A percentile compares a stretch with the other conserved stretches of the same genome.
phyloP scores from a whole-genome alignment of 2,329 filamentous ascomycete species.

The Phialophora expanda region DNA sequence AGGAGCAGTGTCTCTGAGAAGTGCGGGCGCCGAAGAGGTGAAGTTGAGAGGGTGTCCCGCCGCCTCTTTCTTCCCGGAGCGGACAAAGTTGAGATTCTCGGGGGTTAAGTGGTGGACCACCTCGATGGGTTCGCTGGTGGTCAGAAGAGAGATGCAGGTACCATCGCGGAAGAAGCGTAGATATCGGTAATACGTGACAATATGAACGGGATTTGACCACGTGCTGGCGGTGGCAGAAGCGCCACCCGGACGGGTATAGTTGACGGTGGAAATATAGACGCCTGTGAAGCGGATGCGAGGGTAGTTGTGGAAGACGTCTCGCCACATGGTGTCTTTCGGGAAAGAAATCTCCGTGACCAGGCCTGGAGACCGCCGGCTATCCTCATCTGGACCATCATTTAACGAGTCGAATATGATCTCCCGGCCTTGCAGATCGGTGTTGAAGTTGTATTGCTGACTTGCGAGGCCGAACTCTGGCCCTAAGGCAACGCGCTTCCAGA shows the following conservation, averaged over 20 bases:
- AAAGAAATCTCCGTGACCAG: conserved; percentile 34
- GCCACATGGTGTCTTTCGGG: conserved; percentile 52
- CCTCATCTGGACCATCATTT: conserved; percentile 42
- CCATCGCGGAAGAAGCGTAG: conserved; percentile 94
- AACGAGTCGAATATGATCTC: conserved; percentile 31
- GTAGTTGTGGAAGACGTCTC: conserved; percentile 75
- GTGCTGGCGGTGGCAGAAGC: conserved; percentile 71
- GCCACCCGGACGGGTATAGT: conserved; percentile 86
- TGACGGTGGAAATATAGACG: conserved; percentile 94
- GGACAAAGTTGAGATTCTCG: conserved; percentile 62
- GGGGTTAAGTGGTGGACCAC: conserved; percentile 83
- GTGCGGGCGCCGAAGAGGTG: conserved; percentile 27
- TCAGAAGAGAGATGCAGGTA: conserved; percentile 77
- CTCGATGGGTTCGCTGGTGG: conserved; percentile 79
- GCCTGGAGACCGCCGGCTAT: conserved; percentile 38
- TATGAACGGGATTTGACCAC: conserved; percentile 84
- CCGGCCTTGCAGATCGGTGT: conserved; percentile 62
- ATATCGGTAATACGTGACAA: conserved; percentile 98
- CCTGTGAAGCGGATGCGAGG: conserved; percentile 93
- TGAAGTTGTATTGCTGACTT: conserved; percentile 82
- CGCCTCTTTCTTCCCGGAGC: conserved; percentile 34
- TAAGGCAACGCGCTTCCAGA: conserved; percentile 80
- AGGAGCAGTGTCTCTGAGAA: conserved; percentile 41
- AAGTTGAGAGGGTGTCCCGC: conserved; percentile 30
- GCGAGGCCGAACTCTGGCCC: conserved; percentile 76